phyloP scores from a whole-genome alignment of 1,284 basidiomycete species.

The Austroboletus novae-zelandiae region DNA sequence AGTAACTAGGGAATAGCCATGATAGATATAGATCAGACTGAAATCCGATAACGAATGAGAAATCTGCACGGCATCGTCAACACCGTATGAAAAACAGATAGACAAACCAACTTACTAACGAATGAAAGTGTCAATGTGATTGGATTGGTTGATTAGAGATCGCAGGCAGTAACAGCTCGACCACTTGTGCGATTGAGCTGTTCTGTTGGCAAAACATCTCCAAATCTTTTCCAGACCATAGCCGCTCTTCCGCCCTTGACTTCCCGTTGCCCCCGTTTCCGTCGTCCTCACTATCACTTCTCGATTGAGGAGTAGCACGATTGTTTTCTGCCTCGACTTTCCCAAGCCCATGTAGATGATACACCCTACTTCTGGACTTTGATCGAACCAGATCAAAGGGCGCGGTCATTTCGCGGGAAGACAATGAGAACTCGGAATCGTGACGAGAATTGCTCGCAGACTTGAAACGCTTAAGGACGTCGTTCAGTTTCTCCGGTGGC shows the following conservation, averaged over 20 bases:
- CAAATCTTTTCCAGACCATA: conserved; percentile 68
- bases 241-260: conserved; percentile 40
- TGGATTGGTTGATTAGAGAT: conserved; percentile 33
- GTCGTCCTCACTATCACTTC: conserved; percentile 36
- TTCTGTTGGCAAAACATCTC: conserved; percentile 71
- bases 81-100: background rate
- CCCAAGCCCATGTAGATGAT: conserved; percentile 58
- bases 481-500: conserved; percentile 21
- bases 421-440: conserved; percentile 24
- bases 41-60: conserved; percentile 21
- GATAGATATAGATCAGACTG: conserved; percentile 28
- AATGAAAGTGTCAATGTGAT: conserved; percentile 17
- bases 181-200: conserved; percentile 60
- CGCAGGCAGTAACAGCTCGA: conserved; percentile 51
- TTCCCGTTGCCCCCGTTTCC: conserved; percentile 28
- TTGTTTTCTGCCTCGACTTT: conserved; percentile 55
- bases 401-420: conserved; percentile 19
- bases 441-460: conserved; percentile 20
- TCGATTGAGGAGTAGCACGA: conserved; percentile 27
- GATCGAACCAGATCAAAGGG: conserved; percentile 51
- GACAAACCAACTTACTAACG: conserved; percentile 20
- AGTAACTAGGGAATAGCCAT: conserved; percentile 22
- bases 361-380: conserved; percentile 68
- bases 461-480: conserved; percentile 29
- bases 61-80: conserved; percentile 15